A percentile compares a stretch with the other conserved stretches of the same genome.
phyloP scores from a whole-genome alignment of 768 basidiomycete species.

The Psilocybe tampanensis region DNA sequence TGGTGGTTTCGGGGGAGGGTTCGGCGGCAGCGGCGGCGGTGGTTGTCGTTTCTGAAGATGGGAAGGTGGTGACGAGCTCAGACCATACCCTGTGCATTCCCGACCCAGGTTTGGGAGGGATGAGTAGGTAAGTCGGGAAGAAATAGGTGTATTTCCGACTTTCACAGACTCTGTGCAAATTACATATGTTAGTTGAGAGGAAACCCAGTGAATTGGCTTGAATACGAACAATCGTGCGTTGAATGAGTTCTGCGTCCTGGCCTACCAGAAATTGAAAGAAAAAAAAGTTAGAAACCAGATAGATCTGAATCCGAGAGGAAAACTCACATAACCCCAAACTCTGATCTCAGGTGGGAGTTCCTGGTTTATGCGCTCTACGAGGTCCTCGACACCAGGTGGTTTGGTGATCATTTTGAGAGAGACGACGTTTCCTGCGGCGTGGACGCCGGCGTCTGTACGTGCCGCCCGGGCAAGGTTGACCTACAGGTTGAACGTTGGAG shows the following conservation, averaged over 20 bases:
- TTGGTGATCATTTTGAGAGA: conserved; percentile 86
- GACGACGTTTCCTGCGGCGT: conserved; percentile 94
- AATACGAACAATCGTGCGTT: conserved; percentile 68
- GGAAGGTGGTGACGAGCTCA: conserved; percentile 23
- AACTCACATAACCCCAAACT: conserved; percentile 84
- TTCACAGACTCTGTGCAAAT: conserved; percentile 72
- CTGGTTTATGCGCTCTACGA: conserved; percentile 77
- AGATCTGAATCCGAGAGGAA: background rate
- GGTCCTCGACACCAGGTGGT: conserved; percentile 70
- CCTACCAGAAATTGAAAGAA: conserved; percentile 32
- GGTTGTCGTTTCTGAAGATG: conserved; percentile 23
- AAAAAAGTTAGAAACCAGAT: background rate
- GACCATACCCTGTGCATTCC: conserved; percentile 52
- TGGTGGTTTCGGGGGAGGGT: background rate
- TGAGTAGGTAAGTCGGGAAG: conserved; percentile 89
- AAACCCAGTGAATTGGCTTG: background rate
- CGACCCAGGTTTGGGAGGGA: conserved; percentile 84
- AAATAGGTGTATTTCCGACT: conserved; percentile 98
- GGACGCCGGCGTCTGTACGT: conserved; percentile 95
- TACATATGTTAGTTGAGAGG: background rate
- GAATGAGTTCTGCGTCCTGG: conserved; percentile 79
- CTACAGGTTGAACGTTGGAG: conserved; percentile 40
- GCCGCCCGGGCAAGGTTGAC: conserved; percentile 87
- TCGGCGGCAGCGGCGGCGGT: background rate
- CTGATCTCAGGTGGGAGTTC: conserved; percentile 91